Base-by-base conservation (phyloP, 495 filamentous ascomycete species). In the Xylaria longipes region DNA sequence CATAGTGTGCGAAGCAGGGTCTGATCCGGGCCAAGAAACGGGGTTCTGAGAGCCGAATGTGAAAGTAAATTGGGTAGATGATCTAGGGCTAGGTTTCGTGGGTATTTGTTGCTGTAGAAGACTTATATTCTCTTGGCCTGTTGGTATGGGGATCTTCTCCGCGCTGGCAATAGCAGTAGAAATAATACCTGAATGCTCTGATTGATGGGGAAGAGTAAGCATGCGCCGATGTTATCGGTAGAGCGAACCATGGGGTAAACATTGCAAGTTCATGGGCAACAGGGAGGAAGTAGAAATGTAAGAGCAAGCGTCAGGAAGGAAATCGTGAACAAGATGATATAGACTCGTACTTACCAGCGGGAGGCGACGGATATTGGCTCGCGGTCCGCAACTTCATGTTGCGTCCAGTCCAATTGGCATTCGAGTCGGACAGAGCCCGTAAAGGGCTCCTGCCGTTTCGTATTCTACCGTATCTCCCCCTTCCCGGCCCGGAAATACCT, bases 51-150 rank as follows among this genome's bases (percentile, higher is more conserved):
- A 83, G 70, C 93, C 91, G 80, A 93, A 95, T 2, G 92, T 96
- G 79, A 98, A 98, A 20, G 94, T 97, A 75, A 98, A 98, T 73
- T 97, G 93, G 0, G 91, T 90, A 67, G 94, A 93, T 14, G 89
- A 57, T 17, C 72, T 87, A 29, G 89, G 84, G 37, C 86, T 89
- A 3, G 83, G 78, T 75, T 88, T 89, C 3, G 86, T 84, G 9
- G 87, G 86, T 22, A 87, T 80, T 79, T 91, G 88, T 75, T 93
- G 92, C 54, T 93, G 90, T 50, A 96, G 77, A 71, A 95, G 84
- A 77, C 93, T 96, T 48, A 89, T 85, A 75, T 94, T 94, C 74
- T 92, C 91, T 70, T 91, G 87, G 5, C 89, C 91, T 73, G 82
- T 84, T 2, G 82, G 82, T 5, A 89, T 84, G 14, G 91, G 87